These are phyloP conservation scores for Septoria linicola DNA, from an alignment of 2,329 filamentous ascomycete genomes.

Conservation along the genomic window DNA sequence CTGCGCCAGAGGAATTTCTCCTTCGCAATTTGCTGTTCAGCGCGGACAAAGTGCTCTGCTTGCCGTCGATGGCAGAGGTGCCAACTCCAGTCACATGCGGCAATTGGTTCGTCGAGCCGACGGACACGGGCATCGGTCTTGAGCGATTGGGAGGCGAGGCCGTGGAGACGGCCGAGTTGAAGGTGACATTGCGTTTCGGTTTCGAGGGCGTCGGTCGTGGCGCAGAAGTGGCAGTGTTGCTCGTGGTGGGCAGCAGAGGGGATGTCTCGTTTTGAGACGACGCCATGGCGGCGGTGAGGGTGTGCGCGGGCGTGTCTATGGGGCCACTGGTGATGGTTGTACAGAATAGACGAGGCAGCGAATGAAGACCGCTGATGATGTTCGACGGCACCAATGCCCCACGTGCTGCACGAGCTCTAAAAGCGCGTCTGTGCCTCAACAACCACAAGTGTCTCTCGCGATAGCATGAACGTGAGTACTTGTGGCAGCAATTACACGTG, in stretches of 20 bases:
- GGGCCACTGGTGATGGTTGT: too few species aligned
- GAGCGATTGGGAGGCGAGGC: conserved; percentile 42
- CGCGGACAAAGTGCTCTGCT: conserved; percentile 66
- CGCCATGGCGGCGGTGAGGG: too few species aligned
- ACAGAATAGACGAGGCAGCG: too few species aligned
- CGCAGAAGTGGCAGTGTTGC: conserved; percentile 15
- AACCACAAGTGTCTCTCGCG: too few species aligned
- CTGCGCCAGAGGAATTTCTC: conserved; percentile 76
- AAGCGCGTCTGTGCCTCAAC: too few species aligned
- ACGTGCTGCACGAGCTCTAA: too few species aligned
- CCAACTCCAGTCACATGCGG: conserved; percentile 29
- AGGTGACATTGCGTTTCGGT: conserved; percentile 67
- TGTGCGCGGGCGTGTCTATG: too few species aligned
- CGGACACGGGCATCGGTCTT: conserved; percentile 31
- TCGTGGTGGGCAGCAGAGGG: conserved; percentile 26
- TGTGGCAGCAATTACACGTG: too few species aligned
- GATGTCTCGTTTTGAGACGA: conserved; percentile 21
- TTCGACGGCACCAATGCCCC: too few species aligned
- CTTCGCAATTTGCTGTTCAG: conserved; percentile 85
- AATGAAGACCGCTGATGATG: too few species aligned
- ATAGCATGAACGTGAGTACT: too few species aligned
- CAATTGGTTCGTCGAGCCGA: conserved; percentile 29
- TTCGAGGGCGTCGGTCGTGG: conserved; percentile 32
- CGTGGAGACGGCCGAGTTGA: conserved; percentile 63
- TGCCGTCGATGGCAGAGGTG: conserved; percentile 39